These are phyloP conservation scores for Echium plantagineum DNA, from an alignment of 257 asterid species.

Conservation along the genomic window DNA sequence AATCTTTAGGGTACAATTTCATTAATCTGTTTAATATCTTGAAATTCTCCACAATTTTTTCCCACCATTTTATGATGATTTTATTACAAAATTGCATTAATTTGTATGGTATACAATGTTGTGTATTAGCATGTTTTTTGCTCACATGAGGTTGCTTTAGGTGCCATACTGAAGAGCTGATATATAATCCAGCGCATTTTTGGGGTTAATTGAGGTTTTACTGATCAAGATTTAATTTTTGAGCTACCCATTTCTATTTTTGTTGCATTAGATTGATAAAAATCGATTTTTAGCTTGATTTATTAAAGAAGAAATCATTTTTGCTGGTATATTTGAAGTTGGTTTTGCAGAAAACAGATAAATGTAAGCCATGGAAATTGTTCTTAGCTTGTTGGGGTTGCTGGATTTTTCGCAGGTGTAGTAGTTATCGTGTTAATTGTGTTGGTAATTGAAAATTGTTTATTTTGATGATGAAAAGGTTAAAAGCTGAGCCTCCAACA, in stretches of 20 bases:
- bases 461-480: slow-evolving; percentile 49
- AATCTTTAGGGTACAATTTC: no score
- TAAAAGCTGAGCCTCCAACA: slow-evolving; percentile 48
- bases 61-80: no score
- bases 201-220: background rate
- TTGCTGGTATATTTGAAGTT: background rate
- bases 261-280: background rate
- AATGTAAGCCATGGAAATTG: no score
- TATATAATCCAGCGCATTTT: background rate
- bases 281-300: background rate
- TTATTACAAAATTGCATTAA: no score
- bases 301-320: background rate
- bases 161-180: background rate
- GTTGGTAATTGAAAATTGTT: background rate
- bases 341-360: background rate
- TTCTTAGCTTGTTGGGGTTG: background rate
- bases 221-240: background rate
- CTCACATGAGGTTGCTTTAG: background rate
- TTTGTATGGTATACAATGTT: no score
- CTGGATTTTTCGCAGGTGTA: background rate
- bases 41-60: no score
- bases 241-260: background rate
- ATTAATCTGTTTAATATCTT: no score
- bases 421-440: background rate
- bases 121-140: no score